Evolutionary conservation across 805 yeast species (phyloP).

Genomic region (Schwanniomyces yamadae): DNA sequence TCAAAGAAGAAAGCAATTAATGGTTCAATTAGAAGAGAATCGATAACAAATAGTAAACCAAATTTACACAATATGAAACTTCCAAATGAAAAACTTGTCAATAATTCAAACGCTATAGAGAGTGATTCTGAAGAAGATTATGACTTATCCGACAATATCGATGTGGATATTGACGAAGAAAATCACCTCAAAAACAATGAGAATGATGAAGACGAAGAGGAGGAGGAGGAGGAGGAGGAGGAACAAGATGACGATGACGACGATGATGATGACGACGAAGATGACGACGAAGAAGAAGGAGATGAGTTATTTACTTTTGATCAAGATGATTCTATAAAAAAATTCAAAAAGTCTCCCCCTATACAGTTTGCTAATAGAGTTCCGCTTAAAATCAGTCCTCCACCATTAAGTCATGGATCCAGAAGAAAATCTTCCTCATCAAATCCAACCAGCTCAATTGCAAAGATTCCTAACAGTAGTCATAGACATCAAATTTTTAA

Average conservation of each 20-base stretch:
- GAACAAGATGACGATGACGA: conserved; percentile 39
- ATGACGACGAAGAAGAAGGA: conserved; percentile 20
- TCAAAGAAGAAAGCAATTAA: conserved; percentile 28
- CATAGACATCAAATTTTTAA: conserved; percentile 32
- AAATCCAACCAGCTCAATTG: conserved; percentile 12
- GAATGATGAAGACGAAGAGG: conserved; percentile 31
- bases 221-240: conserved; percentile 33
- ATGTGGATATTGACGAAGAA: conserved; percentile 16
- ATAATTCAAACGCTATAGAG: conserved; percentile 20
- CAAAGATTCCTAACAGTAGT: conserved; percentile 17
- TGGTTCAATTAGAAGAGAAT: conserved; percentile 41
- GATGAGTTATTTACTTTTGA: conserved; percentile 27
- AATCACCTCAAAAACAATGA: conserved; percentile 22
- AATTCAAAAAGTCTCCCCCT: conserved; percentile 28
- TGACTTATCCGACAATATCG: conserved; percentile 12
- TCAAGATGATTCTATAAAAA: conserved; percentile 16
- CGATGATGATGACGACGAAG: conserved; percentile 25
- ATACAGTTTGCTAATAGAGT: conserved; percentile 43
- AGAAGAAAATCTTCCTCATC: conserved; percentile 33
- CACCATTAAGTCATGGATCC: conserved; percentile 23
- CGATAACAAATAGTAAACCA: conserved; percentile 46
- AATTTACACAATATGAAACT: conserved; percentile 47
- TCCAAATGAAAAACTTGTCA: conserved; percentile 37
- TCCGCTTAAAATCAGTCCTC: conserved; percentile 38
- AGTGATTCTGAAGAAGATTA: conserved; percentile 33